Evolutionary conservation across 371 early-diverging fungal genomes (phyloP).

Genomic region (Mucor irregularis): DNA sequence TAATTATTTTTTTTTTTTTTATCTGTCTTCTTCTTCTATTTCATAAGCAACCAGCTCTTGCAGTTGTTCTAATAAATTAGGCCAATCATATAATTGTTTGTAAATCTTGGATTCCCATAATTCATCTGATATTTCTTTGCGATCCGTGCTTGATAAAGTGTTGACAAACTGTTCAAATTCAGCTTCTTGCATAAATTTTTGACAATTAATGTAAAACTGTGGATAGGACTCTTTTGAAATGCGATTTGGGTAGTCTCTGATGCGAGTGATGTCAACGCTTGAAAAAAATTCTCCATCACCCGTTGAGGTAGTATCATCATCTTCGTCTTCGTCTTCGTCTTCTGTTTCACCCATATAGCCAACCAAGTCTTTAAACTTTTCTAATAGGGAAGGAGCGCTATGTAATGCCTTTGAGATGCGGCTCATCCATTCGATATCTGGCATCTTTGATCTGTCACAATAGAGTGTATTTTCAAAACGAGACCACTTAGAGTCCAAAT

Average conservation of each 20-base stretch:
- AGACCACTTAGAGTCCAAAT: conserved; percentile 33
- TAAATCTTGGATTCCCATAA: conserved; percentile 49
- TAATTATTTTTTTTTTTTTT: no score
- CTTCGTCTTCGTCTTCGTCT: conserved; percentile 5
- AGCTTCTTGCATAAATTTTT: conserved; percentile 16
- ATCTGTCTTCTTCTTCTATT: conserved; percentile 38
- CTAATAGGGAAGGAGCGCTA: conserved; percentile 24
- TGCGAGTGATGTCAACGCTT: conserved; percentile 42
- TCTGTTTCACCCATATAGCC: conserved; percentile 34
- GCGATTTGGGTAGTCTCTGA: conserved; percentile 39
- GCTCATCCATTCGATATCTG: conserved; percentile 42
- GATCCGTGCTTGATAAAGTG: conserved; percentile 10
- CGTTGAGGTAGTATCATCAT: no score
- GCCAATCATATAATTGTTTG: conserved; percentile 37
- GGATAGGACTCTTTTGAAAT: conserved; percentile 51
- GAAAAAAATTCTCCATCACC: no score
- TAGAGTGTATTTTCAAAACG: conserved; percentile 41
- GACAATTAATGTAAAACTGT: conserved; percentile 57
- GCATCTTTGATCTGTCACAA: conserved; percentile 25
- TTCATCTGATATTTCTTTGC: conserved; percentile 31
- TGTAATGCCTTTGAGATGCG: conserved; percentile 28
- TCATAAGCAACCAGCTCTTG: conserved; percentile 63
- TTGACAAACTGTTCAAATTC: conserved; percentile 20
- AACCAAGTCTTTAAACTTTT: conserved; percentile 44
- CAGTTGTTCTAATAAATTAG: conserved; percentile 53